A percentile compares a stretch with the other conserved stretches of the same genome.
phyloP scores from a whole-genome alignment of 116 monocot genomes.

The Posidonia oceanica region DNA sequence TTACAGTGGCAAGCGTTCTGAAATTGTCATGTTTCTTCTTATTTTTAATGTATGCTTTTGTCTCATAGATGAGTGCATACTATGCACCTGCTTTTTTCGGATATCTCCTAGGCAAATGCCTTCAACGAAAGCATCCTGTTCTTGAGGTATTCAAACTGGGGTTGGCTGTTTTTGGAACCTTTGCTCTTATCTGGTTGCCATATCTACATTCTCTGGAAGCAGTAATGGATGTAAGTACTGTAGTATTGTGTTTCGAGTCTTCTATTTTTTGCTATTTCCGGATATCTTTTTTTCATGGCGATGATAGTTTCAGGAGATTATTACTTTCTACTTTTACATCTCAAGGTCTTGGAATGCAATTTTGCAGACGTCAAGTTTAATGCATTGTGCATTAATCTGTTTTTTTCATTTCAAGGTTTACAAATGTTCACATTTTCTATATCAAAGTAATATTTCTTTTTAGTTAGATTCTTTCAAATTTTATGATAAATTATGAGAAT shows the following conservation, averaged over 20 bases:
- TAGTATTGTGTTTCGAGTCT: background rate
- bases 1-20: too few relatives aligned
- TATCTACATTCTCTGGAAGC: constrained; percentile 15
- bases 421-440: too few relatives aligned
- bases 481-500: too few relatives aligned
- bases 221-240: constrained; percentile 9
- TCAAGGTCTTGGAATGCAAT: too few relatives aligned
- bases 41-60: background rate
- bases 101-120: constrained; percentile 23
- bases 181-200: constrained; percentile 19
- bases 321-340: background rate
- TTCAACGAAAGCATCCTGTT: constrained; percentile 13
- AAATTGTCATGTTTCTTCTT: too few relatives aligned
- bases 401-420: too few relatives aligned
- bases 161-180: constrained; percentile 11
- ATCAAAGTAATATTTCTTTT: too few relatives aligned
- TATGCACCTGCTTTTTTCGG: constrained; percentile 25
- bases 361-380: too few relatives aligned
- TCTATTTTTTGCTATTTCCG: background rate
- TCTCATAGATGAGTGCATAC: constrained; percentile 25
- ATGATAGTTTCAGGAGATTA: background rate
- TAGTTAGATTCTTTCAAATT: too few relatives aligned
- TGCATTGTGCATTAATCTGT: too few relatives aligned
- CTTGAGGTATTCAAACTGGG: constrained; percentile 14
- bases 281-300: background rate